Base-by-base conservation (phyloP, 768 basidiomycete species). In the Phanerodontia chrysosporium region DNA sequence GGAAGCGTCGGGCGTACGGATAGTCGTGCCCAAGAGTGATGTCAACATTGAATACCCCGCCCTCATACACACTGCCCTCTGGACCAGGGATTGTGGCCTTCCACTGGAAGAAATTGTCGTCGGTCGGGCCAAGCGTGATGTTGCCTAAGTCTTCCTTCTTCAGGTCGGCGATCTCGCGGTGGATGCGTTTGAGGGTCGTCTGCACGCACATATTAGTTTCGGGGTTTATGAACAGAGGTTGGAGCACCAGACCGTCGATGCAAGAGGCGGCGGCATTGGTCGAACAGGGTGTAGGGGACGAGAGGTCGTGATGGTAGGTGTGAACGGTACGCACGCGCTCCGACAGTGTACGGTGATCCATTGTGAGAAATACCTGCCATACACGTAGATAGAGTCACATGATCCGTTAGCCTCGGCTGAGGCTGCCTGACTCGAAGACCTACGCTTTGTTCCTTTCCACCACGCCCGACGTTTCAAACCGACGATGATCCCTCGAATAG, bases 61-160 rank as follows among this genome's bases (percentile, higher is more conserved):
- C 87, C 66, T 92, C 90, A 64, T 93, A 94, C 0, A 86, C 79
- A 60, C 89, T 91, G 18, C 89, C 91, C 65, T 89, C 82, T 1
- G 92, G 92, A 0, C 92, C 92, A 8, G 90, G 91, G 56, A 94
- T 84, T 44, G 82, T 80, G 7, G 86, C 92, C 55, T 77, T 82
- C 92, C 92, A 94, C 27, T 81, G 66, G 69, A 86, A 87, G 56
- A 92, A 72, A 65, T 83, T 82, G 61, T 85, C 81, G 51, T 81
- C 83, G 14, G 80, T 69, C 4, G 92, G 92, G 29, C 78, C 76
- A 21, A 94, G 81, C 0, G 78, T 79, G 62, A 93, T 92, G 27
- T 74, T 65, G 6, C 91, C 92, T 35, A 92, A 75, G 70, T 94
- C 91, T 69, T 93, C 91, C 70, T 90, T 90, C 81, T 84, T 80